phyloP scores from a whole-genome alignment of 805 yeast genomes.

The Blastobotrys muscicola region DNA sequence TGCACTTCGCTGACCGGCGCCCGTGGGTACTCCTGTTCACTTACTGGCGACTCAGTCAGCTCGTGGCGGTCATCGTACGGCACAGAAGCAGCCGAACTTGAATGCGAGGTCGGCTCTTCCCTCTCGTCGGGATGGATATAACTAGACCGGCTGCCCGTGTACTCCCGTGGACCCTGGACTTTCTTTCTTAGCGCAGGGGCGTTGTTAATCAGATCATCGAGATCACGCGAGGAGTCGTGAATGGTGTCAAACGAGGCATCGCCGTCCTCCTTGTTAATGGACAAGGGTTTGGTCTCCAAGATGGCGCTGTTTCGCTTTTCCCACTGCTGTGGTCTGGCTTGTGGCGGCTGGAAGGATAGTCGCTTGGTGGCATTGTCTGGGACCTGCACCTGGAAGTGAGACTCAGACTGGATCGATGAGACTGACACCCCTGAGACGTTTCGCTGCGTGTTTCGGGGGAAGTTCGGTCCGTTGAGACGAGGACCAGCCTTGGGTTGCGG shows the following conservation, averaged over 20 bases:
- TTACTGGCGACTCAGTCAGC: conserved; percentile 4
- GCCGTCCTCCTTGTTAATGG: neutral
- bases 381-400: conserved; percentile 5
- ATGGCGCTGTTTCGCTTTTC: neutral
- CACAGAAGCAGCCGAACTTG: too few relatives aligned
- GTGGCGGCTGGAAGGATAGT: too few relatives aligned
- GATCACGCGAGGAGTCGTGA: conserved; percentile 2
- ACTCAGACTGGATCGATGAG: conserved; percentile 11
- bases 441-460: too few relatives aligned
- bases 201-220: conserved; percentile 1
- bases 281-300: neutral
- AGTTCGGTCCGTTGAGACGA: too few relatives aligned
- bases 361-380: too few relatives aligned
- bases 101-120: too few relatives aligned
- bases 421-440: conserved; percentile 5
- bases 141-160: neutral
- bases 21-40: conserved; percentile 9
- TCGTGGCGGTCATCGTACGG: too few relatives aligned
- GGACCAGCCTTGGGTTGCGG: too few relatives aligned
- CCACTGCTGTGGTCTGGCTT: too few relatives aligned
- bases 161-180: neutral
- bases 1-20: neutral
- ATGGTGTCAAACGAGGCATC: neutral
- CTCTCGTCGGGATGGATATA: too few relatives aligned
- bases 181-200: neutral